Evolutionary conservation across 768 basidiomycete species (phyloP), one percentile per base, ranked within the genome.

Genomic region (Pulveroboletus sp.): DNA sequence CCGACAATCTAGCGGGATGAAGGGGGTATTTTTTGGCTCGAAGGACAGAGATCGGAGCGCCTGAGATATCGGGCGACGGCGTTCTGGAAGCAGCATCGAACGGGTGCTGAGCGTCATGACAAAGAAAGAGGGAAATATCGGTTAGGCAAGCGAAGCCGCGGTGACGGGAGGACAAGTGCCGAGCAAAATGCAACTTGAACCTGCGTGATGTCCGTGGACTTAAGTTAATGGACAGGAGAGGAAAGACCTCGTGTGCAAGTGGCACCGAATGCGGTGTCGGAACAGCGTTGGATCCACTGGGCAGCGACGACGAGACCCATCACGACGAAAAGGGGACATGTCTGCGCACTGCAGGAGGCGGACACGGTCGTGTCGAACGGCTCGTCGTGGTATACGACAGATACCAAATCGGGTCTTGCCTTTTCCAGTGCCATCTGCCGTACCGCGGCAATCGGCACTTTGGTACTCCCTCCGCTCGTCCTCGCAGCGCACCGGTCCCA

Each of bases 181-280:
- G 66, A 67, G 57, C 61, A 67, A 42, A 49, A 49, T 59, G 55
- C 50, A 63, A 39, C 55, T 59, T 53, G 47, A 49, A 62, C 50
- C 57, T 57, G 60, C 50, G 58, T 56, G 60, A 67, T 68, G 66
- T 69, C 66, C 66, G 66, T 69, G 66, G 66, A 68, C 57, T 68
- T 68, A 68, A 67, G 68, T 68, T 67, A 66, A 66, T 66, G 47
- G 56, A 65, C 60, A 58, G 58, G 63, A 65, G 56, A 58, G 66
- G 67, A 69, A 66, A 56, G 52, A 53, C 64, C 64, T 62, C 62
- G 63, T 60, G 66, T 62, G 50, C 62, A 68, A 68, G 68, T 68
- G 53, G 55, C 61, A 66, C 65, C 51, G 13, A 59, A 63, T 50
- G 48, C 61, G 41, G 58, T 63, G 58, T 58, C 65, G 61, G 65